Base-by-base conservation (phyloP, 1,284 basidiomycete species). In the Ustilago nuda region DNA sequence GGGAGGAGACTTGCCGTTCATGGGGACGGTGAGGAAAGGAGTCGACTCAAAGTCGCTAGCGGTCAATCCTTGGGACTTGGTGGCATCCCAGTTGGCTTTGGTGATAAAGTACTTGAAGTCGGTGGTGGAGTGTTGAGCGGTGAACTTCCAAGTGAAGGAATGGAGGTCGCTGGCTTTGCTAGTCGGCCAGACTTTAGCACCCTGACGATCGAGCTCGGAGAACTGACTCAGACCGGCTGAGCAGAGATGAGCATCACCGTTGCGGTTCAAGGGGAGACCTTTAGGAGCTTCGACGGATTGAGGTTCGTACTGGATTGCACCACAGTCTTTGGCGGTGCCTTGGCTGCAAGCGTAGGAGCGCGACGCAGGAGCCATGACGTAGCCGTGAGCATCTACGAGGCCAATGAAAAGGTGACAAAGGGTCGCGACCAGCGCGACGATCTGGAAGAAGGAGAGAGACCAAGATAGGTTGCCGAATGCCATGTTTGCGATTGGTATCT, bases 281-380 rank as follows among this genome's bases (percentile, higher is more conserved):
- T 77, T 77, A 46, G 62, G 63, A 17, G 75, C 70, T 50, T 77
- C 75, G 58, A 77, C 64, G 0, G 75, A 77, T 46, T 77, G 75
- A 1, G 75, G 75, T 35, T 77, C 75, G 67, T 74, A 77, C 60
- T 77, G 75, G 53, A 79, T 72, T 37, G 69, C 65, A 32, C 78
- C 77, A 56, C 75, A 78, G 17, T 67, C 51, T 48, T 67, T 67
- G 11, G 73, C 71, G 80, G 87, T 30, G 84, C 87, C 56, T 86
- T 85, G 33, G 80, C 87, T 33, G 79, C 83, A 43, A 91, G 92
- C 82, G 87, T 91, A 73, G 91, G 91, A 80, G 86, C 78, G 60
- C 9, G 89, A 89, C 88, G 70, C 86, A 86, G 43, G 87, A 86
- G 48, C 92, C 27, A 59, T 61, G 41, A 69, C 65, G 56, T 72